Evolutionary conservation across 139 green algal genomes (phyloP).

Genomic region (Coccomyxa sp.): DNA sequence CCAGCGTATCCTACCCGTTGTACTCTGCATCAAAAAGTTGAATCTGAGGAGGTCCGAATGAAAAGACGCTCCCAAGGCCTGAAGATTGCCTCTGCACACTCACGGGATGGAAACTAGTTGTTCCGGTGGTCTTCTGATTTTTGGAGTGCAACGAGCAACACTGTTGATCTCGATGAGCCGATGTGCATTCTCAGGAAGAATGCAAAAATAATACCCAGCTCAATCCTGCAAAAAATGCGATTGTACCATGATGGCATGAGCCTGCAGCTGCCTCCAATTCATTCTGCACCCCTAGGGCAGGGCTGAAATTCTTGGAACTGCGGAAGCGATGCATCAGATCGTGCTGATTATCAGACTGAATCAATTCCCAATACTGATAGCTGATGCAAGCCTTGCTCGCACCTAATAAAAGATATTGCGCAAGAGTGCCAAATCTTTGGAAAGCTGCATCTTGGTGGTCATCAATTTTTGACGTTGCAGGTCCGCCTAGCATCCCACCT

Average conservation of each 20-base stretch:
- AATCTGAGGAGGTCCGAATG: background rate
- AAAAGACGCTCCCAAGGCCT: background rate
- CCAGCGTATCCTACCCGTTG: background rate
- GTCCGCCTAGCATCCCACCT: too few relatives aligned
- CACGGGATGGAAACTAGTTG: background rate
- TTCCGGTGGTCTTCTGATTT: background rate
- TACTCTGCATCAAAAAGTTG: background rate
- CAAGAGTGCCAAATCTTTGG: background rate
- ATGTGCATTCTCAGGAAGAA: background rate
- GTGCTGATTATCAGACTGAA: background rate
- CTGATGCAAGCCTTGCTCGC: background rate
- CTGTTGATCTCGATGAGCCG: background rate
- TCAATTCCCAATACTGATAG: background rate
- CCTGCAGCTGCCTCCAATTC: background rate
- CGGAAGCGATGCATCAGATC: background rate
- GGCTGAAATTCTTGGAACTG: background rate
- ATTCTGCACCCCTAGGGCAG: background rate
- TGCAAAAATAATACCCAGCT: background rate
- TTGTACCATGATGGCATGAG: background rate
- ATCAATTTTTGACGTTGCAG: background rate
- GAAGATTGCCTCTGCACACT: background rate
- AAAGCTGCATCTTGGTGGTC: background rate
- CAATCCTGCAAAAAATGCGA: background rate
- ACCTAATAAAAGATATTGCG: background rate
- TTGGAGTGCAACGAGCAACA: background rate